Evolutionary conservation across 2,329 filamentous ascomycete species (phyloP), one percentile per base, ranked within the genome.

Genomic region (Penicillium brasilianum): DNA sequence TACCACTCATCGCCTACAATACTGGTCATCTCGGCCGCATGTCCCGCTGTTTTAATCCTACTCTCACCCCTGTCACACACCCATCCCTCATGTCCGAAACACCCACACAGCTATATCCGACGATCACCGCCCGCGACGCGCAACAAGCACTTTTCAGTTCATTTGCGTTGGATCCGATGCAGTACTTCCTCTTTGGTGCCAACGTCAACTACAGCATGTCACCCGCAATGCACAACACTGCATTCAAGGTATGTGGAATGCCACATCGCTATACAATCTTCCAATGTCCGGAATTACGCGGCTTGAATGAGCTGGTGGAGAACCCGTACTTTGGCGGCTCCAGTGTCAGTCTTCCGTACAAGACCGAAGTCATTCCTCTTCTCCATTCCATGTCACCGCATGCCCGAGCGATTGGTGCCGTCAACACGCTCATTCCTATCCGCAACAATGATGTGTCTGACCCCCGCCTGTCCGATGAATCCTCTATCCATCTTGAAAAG

Each of bases 141-240:
- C 90, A 88, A 6, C 77, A 84, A 62, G 86, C 88, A 1, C 81
- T 92, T 0, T 91, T 88, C 68, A 82, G 86, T 4, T 87, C 86
- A 1, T 90, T 89, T 60, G 81, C 89, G 1, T 85, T 87, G 55
- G 88, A 92, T 43, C 83, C 87, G 0, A 87, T 93, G 81, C 86
- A 88, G 53, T 87, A 91, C 57, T 90, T 90, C 66, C 88, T 93
- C 36, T 85, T 92, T 54, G 90, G 90, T n/a, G 87, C 85, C 57
- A 88, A 88, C 58, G 86, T 90, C 10, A 85, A 83, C 53, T 91
- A 90, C 77, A 92, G 88, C 71, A 74, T 93, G 58, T 92, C 90
- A 0, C 90, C 90, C 1, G 87, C 88, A 7, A 93, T 93, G 89
- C 90, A 93, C 73, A 90, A 88, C 57, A 83, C 88, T 6, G 90